These are phyloP conservation scores for Lactifluus volemus DNA, from an alignment of 768 basidiomycete genomes.

Conservation along the genomic window DNA sequence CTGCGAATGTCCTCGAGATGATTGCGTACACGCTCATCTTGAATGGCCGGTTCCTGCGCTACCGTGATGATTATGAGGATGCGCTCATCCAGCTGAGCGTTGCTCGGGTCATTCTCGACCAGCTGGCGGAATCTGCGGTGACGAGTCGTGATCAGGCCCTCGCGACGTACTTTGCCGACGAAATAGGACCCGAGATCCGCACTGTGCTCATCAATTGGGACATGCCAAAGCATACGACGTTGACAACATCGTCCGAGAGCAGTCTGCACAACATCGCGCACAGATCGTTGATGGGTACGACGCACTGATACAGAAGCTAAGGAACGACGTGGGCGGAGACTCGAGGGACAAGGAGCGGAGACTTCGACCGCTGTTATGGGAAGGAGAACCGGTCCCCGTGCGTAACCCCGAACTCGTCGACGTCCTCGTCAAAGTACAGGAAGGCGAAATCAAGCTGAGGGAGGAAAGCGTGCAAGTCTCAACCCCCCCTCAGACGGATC, in stretches of 20 bases:
- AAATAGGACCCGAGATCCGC: conserved; percentile 87
- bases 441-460: conserved; percentile 55
- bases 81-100: conserved; percentile 69
- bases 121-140: conserved; percentile 50
- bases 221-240: conserved; percentile 72
- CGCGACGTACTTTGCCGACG: conserved; percentile 74
- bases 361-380: conserved; percentile 63
- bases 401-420: conserved; percentile 89
- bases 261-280: conserved; percentile 47
- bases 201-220: conserved; percentile 86
- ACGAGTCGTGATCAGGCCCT: conserved; percentile 84
- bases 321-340: conserved; percentile 32
- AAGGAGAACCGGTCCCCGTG: conserved; percentile 73
- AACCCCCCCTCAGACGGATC: conserved; percentile 24
- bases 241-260: conserved; percentile 59
- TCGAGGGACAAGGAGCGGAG: conserved; percentile 36
- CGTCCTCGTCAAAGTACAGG: conserved; percentile 74
- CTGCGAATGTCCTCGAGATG: conserved; percentile 55
- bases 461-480: conserved; percentile 26
- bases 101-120: conserved; percentile 64
- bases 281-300: conserved; percentile 59
- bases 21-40: conserved; percentile 73
- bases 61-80: conserved; percentile 67
- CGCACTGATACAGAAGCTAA: conserved; percentile 42
- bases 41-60: conserved; percentile 75